Percentiles rank a stretch among this genome's conserved stretches.
These are phyloP conservation scores for Kregervanrija fluxuum DNA, from an alignment of 805 yeast genomes.

Conservation along the genomic window DNA sequence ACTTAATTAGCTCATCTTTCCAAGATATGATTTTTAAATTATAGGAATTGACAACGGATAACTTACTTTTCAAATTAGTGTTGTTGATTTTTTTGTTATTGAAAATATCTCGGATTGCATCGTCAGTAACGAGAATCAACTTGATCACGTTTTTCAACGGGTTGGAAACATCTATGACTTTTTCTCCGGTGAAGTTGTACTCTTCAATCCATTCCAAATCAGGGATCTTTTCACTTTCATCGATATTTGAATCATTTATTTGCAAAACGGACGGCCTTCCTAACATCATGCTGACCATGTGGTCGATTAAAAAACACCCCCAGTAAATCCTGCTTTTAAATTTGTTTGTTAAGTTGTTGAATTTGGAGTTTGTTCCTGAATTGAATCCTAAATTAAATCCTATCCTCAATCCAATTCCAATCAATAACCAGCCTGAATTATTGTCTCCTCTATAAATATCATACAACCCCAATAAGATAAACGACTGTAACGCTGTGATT, in stretches of 20 bases:
- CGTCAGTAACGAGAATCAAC: constrained; percentile 37
- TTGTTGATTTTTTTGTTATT: constrained; percentile 3
- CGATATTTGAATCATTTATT: constrained; percentile 51
- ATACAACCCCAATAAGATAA: constrained; percentile 50
- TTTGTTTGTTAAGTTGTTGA: constrained; percentile 44
- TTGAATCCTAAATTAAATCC: constrained; percentile 63
- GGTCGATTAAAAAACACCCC: constrained; percentile 63
- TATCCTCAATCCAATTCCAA: constrained; percentile 57
- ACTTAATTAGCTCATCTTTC: no score
- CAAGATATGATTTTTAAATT: no score
- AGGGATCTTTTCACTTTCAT: constrained; percentile 52
- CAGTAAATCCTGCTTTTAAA: constrained; percentile 56
- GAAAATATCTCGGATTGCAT: constrained; percentile 38
- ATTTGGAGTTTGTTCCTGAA: constrained; percentile 29
- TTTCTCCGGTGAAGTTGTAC: constrained; percentile 33
- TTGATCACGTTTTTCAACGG: constrained; percentile 37
- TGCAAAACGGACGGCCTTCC: constrained; percentile 54
- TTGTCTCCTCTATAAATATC: constrained; percentile 55
- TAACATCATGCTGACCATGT: constrained; percentile 48
- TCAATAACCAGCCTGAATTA: constrained; percentile 55
- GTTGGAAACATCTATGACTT: constrained; percentile 30
- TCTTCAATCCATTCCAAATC: constrained; percentile 59
- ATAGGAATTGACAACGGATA: no score
- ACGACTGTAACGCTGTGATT: constrained; percentile 52
- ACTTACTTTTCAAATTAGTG: no score